Evolutionary conservation across 2,329 filamentous ascomycete genomes (phyloP), one percentile per base, ranked within the genome.

Genomic region (Purpureocillium lavendulum): DNA sequence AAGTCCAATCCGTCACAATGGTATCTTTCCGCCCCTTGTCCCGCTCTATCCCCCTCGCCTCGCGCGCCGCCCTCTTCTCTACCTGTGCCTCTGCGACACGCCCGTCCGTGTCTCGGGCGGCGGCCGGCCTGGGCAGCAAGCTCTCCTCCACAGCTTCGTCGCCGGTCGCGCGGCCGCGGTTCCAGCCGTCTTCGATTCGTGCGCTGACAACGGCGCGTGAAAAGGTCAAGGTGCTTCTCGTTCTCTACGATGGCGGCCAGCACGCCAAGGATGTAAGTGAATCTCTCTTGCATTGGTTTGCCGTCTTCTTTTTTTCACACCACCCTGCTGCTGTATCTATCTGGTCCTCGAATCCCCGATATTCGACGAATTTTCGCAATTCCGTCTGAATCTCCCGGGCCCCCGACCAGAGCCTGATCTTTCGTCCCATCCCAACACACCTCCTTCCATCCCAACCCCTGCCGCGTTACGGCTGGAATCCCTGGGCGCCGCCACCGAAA

Each of bases 201-300:
- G 34, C 65, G 66, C 70, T 74, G 58, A 73, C 70, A 54, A 64
- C 63, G 46, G 47, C 50, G 43, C 53, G 52, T 51, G 52, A 56
- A 58, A 54, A 96, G 88, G 89, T 89, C 72, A 96, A 96, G 74
- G 86, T 96, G 69, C 82, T 96, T 62, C 75, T 89, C 60, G 86
- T 94, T 55, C 78, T 95, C 54, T 96, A 96, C 75, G 89, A 96
- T 69, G 89, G 88, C 64, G 77, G 80, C 62, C 72, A 87, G 71
- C 87, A 95, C 73, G 88, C 89, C 70, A 71, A 84, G 67, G 76
- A 96, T 60, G 87, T 94, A 62, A 64, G 70, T 58, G 17, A 31
- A 37, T 33, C 33, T 44, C 38, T 39, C 24, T 28, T 41, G 32
- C 40, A 38, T 30, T 36, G 18, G 29, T 30, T 11, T 29, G 17